phyloP scores from a whole-genome alignment of 768 basidiomycete genomes.

The Suillus fuscotomentosus region DNA sequence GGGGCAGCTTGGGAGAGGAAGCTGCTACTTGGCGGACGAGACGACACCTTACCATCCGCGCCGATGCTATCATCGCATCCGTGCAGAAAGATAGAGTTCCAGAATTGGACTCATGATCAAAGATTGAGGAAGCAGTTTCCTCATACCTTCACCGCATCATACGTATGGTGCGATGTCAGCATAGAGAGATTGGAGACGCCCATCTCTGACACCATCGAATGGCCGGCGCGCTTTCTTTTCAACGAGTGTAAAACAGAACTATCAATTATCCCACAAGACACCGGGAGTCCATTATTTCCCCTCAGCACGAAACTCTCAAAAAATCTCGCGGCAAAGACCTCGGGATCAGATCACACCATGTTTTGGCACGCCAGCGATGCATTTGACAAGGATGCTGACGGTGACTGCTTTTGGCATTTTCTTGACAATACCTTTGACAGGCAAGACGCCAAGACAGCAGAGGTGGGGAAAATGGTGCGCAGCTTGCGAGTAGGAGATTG shows the following conservation, averaged over 20 bases:
- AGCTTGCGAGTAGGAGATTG: slow-evolving; percentile 3
- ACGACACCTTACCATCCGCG: not conserved
- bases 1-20: slow-evolving; percentile 1
- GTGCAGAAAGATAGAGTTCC: slow-evolving; percentile 8
- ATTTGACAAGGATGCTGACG: not conserved
- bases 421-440: not conserved
- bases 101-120: slow-evolving; percentile 4
- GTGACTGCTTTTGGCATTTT: not conserved
- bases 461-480: not conserved
- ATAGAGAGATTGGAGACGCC: not conserved
- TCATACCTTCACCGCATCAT: not conserved
- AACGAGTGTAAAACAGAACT: not conserved
- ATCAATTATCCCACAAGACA: not conserved
- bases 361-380: not conserved
- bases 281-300: not conserved
- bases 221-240: not conserved
- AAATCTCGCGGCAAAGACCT: not conserved
- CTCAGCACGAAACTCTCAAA: not conserved
- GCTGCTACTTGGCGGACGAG: not conserved
- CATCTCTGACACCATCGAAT: not conserved
- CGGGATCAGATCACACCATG: not conserved
- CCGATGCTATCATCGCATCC: not conserved
- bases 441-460: not conserved
- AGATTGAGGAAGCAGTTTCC: not conserved
- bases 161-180: not conserved